A percentile compares a stretch with the other conserved stretches of the same genome.
Evolutionary conservation across 1,284 basidiomycete species (phyloP).

Genomic region (Puccinia coronata): DNA sequence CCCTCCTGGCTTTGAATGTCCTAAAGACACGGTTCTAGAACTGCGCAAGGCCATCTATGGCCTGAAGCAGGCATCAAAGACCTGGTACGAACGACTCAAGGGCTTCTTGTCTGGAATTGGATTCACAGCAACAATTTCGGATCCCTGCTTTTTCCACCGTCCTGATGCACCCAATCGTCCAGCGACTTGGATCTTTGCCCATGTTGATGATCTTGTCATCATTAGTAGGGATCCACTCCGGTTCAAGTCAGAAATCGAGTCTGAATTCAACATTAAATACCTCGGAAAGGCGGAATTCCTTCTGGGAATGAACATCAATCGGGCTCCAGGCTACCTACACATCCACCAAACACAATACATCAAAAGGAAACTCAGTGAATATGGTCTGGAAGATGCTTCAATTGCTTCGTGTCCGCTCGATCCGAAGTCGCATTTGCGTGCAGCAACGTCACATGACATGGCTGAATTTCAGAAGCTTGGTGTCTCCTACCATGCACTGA

Average conservation of each 20-base stretch:
- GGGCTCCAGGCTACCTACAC: background rate
- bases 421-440: too few species aligned
- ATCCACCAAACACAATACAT: background rate
- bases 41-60: background rate
- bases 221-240: background rate
- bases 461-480: too few species aligned
- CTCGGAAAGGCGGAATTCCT: background rate
- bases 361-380: background rate
- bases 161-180: too few species aligned
- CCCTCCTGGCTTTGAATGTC: background rate
- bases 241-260: conserved; percentile 6
- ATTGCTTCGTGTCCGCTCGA: too few species aligned
- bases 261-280: background rate
- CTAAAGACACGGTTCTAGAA: background rate
- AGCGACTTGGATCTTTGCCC: background rate
- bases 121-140: background rate
- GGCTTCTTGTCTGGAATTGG: too few species aligned
- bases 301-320: background rate
- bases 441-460: too few species aligned
- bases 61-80: too few species aligned
- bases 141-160: conserved; percentile 2
- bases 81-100: too few species aligned
- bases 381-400: too few species aligned
- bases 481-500: too few species aligned
- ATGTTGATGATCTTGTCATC: background rate